These are phyloP conservation scores for Phialophora chinensis DNA, from an alignment of 2,329 filamentous ascomycete genomes.

Conservation along the genomic window DNA sequence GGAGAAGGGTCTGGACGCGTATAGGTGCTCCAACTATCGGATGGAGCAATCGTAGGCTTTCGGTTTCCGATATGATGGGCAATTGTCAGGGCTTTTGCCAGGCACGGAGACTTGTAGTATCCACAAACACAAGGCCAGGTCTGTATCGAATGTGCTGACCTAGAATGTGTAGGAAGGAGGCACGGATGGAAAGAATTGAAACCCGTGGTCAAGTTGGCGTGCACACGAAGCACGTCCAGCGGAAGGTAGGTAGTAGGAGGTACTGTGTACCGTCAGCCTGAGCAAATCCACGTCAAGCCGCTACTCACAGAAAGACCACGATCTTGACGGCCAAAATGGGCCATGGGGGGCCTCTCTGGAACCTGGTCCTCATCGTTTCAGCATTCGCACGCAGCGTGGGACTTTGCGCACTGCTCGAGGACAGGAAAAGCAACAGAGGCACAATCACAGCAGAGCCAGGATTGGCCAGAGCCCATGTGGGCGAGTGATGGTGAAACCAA, in stretches of 20 bases:
- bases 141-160: background rate
- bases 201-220: constrained; percentile 3
- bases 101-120: background rate
- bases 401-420: constrained; percentile 7
- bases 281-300: constrained; percentile 19
- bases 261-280: background rate
- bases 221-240: background rate
- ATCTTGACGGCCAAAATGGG: constrained; percentile 14
- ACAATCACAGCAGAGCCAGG: constrained; percentile 10
- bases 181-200: background rate
- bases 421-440: constrained; percentile 5
- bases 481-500: constrained; percentile 28
- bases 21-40: background rate
- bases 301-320: constrained; percentile 8
- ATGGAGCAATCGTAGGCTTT: background rate
- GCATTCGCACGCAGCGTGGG: constrained; percentile 14
- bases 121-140: background rate
- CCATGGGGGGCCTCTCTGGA: constrained; percentile 17
- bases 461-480: constrained; percentile 20
- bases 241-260: background rate
- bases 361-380: constrained; percentile 22
- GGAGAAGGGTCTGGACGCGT: constrained; percentile 1
- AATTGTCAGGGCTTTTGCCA: background rate
- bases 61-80: background rate
- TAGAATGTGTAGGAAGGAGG: background rate